Evolutionary conservation across 2,329 filamentous ascomycete genomes (phyloP).

Genomic region (Allantophomopsis cytisporea): DNA sequence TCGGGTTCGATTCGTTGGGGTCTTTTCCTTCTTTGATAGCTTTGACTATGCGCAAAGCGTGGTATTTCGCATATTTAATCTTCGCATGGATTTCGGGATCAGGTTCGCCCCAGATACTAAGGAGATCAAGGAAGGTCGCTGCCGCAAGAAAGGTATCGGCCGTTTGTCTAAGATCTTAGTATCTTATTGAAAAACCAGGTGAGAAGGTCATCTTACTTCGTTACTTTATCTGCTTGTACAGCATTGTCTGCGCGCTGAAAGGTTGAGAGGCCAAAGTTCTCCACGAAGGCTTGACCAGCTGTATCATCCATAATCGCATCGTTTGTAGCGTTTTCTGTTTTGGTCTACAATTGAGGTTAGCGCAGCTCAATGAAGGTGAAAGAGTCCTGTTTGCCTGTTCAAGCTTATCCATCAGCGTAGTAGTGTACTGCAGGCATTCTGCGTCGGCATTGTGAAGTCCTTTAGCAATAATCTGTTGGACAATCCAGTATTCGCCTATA

Average conservation of each 20-base stretch:
- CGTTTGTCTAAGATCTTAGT: conserved; percentile 50
- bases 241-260: conserved; percentile 75
- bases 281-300: conserved; percentile 81
- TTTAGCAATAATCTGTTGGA: conserved; percentile 79
- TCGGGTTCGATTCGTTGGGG: conserved; percentile 82
- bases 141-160: conserved; percentile 90
- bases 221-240: conserved; percentile 71
- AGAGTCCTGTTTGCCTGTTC: conserved; percentile 43
- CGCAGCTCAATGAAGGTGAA: background rate
- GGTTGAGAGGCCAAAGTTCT: conserved; percentile 84
- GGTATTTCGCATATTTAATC: conserved; percentile 94
- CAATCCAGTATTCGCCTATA: conserved; percentile 77
- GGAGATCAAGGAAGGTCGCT: conserved; percentile 79
- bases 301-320: conserved; percentile 77
- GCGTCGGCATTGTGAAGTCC: conserved; percentile 66
- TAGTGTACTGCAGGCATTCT: conserved; percentile 71
- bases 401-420: conserved; percentile 77
- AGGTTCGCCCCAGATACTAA: conserved; percentile 67
- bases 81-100: conserved; percentile 71
- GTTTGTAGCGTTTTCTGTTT: conserved; percentile 59
- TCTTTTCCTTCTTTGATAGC: conserved; percentile 85
- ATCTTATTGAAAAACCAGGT: background rate
- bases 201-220: conserved; percentile 47
- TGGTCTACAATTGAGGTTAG: conserved; percentile 33
- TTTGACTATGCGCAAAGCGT: conserved; percentile 79